phyloP scores from a whole-genome alignment of 228 moss, liverwort and hornwort species.

The Sphagnum magellanicum region DNA sequence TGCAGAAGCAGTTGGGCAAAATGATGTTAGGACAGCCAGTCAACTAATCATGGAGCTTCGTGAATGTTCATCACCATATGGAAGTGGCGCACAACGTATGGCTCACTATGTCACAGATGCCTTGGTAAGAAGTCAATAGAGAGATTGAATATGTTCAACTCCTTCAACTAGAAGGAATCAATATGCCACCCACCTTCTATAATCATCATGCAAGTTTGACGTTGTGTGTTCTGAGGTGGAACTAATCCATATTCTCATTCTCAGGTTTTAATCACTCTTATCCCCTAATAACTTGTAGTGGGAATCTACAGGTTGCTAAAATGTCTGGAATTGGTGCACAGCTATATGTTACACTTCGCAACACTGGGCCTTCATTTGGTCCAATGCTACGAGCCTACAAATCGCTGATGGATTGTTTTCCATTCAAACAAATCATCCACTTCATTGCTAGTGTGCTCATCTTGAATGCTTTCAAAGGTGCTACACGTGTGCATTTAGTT shows the following conservation, averaged over 20 bases:
- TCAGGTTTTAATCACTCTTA: too few species aligned
- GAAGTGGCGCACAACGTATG: conserved; percentile 27
- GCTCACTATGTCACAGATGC: conserved; percentile 47
- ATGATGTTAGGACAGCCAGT: conserved; percentile 24
- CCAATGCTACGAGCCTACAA: conserved; percentile 30
- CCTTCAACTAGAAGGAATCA: background rate
- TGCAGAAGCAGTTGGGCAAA: conserved; percentile 39
- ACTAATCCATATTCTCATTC: too few species aligned
- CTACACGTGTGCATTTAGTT: conserved; percentile 18
- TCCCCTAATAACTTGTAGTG: too few species aligned
- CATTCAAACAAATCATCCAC: conserved; percentile 27
- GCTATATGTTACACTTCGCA: conserved; percentile 23
- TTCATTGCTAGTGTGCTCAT: conserved; percentile 20
- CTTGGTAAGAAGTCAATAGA: conserved; percentile 16
- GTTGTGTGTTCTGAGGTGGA: too few species aligned
- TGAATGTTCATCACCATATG: conserved; percentile 16
- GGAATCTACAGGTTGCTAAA: conserved; percentile 17
- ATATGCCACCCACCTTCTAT: background rate
- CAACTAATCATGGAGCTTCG: conserved; percentile 31
- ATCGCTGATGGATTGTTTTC: conserved; percentile 20
- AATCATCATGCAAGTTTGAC: too few species aligned
- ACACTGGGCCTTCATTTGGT: conserved; percentile 18
- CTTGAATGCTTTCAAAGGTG: conserved; percentile 1
- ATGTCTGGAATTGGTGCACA: conserved; percentile 37
- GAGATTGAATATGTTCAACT: background rate